phyloP scores from a whole-genome alignment of 2,329 filamentous ascomycete genomes.

The Apiospora aurea region DNA sequence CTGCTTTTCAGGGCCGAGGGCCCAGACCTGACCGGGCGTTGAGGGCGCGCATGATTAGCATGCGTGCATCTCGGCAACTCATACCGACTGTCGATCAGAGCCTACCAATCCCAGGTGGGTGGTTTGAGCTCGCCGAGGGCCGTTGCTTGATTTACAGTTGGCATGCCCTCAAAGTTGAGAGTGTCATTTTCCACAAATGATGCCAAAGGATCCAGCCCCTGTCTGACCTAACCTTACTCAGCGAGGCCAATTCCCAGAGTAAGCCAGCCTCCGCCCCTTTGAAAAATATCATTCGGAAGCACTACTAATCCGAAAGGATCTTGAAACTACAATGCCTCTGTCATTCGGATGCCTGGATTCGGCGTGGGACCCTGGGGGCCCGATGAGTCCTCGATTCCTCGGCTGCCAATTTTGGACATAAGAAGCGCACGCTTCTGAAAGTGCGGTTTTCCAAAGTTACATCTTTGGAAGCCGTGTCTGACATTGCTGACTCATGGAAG shows the following conservation, averaged over 20 bases:
- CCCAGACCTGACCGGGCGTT: neutral
- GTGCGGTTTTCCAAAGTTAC: neutral
- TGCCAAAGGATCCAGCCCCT: neutral
- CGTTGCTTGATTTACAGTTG: neutral
- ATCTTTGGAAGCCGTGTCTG: neutral
- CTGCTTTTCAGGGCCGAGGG: neutral
- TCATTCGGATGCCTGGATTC: neutral
- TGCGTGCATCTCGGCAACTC: neutral
- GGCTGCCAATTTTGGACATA: neutral
- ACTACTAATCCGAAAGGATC: conserved; percentile 7
- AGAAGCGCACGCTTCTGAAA: neutral
- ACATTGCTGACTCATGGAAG: neutral
- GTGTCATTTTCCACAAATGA: neutral
- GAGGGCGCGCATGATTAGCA: neutral
- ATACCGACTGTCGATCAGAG: neutral
- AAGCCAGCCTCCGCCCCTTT: neutral
- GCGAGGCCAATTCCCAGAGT: neutral
- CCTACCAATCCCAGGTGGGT: neutral
- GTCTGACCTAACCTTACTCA: neutral
- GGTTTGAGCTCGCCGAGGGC: neutral
- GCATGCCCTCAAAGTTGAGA: neutral
- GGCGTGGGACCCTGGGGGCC: neutral
- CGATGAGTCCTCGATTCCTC: no score
- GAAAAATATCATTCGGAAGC: neutral
- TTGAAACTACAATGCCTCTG: neutral